Percentiles rank a stretch among this genome's conserved stretches.
Conservation (phyloP, 1,139 yeast species). For the Hemisphaericaspora xylanilytica region DNA sequence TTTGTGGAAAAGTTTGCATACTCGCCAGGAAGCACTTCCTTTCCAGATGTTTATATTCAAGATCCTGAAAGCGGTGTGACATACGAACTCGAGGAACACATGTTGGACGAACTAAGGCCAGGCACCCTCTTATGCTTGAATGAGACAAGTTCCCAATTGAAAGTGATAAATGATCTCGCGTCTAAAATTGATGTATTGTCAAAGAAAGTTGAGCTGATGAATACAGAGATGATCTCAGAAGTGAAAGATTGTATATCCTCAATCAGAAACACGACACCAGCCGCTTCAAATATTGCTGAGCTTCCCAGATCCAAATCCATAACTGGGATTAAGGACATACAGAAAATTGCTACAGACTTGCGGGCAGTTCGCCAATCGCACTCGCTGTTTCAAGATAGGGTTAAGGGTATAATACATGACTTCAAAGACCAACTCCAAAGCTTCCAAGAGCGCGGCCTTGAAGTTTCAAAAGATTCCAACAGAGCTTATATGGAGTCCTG, state of each 20-base stretch:
- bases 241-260: slow-evolving; percentile 24
- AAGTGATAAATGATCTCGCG: slow-evolving; percentile 17
- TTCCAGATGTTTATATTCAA: slow-evolving; percentile 79
- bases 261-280: slow-evolving; percentile 15
- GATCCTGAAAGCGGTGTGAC: slow-evolving; percentile 60
- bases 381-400: slow-evolving; percentile 37
- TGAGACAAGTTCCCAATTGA: slow-evolving; percentile 28
- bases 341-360: slow-evolving; percentile 51
- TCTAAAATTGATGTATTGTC: slow-evolving; percentile 30
- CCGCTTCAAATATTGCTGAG: not conserved
- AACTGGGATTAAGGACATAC: slow-evolving; percentile 8
- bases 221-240: slow-evolving; percentile 22
- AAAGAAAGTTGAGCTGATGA: slow-evolving; percentile 27
- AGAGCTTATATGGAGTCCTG: slow-evolving; percentile 77
- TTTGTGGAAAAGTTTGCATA: slow-evolving; percentile 88
- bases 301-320: slow-evolving; percentile 1
- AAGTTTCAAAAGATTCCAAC: slow-evolving; percentile 46
- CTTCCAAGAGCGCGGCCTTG: slow-evolving; percentile 45
- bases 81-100: slow-evolving; percentile 77
- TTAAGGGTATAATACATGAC: slow-evolving; percentile 44
- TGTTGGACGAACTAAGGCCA: slow-evolving; percentile 54
- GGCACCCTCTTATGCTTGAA: slow-evolving; percentile 63
- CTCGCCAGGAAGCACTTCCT: slow-evolving; percentile 65
- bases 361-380: slow-evolving; percentile 64
- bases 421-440: slow-evolving; percentile 49